Evolutionary conservation across 140 eudicot genomes (phyloP), one percentile per base, ranked within the genome.

Genomic region (Ambrosia hybrid): DNA sequence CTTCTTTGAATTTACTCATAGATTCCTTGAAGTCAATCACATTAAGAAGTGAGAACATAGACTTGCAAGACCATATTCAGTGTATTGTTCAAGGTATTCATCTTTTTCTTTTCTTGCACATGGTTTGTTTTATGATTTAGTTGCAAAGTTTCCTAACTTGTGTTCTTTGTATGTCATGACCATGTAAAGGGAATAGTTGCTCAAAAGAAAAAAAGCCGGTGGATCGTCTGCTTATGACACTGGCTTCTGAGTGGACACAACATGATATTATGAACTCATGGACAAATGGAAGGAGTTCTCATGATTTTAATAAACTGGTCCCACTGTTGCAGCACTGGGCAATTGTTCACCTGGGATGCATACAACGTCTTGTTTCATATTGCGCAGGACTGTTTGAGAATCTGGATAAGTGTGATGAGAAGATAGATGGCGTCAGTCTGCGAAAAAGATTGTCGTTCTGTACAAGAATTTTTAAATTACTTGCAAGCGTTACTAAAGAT

Each of bases 251-350:
- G 61, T 70, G 75, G 71, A 71, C 88, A 62, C 89, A 82, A 67
- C 75, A 75, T 65, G 89, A 86, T 73, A 72, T 72, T 57, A 46
- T 78, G 72, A 83, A 67, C 72, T 65, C 76, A 74, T 68, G 76
- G 74, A 65, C 79, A 77, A 68, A 59, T 37, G 85, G 83, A 71
- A 83, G 79, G 74, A 81, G 83, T 65, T 74, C 80, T 78, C 91
- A 78, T 38, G 83, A 83, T 74, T 76, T 73, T 37, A 83, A 83
- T 58, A 85, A 80, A 58, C 67, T 91, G 79, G 84, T 78, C 39
- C 77, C 88, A 17, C 71, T 88, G 34, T 90, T 82, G 78, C 94
- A 85, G 81, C 99, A 94, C 72, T 88, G 91, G 89, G 90, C 95
- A 61, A 63, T 84, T 75, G 82, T 86, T 78, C 99, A 91, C 76